Percentiles rank a stretch among this genome's conserved stretches.
phyloP scores from a whole-genome alignment of 257 asterid species.

The Rhazya stricta region DNA sequence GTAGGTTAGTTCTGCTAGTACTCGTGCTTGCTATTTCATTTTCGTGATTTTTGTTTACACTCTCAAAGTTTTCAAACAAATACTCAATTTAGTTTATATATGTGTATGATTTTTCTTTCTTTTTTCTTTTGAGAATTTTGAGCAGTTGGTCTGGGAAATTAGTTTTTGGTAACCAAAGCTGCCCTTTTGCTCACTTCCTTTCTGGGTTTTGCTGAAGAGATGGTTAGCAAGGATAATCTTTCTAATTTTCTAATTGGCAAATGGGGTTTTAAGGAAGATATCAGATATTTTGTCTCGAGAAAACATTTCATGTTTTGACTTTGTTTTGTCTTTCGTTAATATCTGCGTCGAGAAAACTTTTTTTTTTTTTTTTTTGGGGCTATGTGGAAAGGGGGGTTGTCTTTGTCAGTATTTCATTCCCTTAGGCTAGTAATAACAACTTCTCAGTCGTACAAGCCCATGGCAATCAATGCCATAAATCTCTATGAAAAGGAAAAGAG shows the following conservation, averaged over 20 bases:
- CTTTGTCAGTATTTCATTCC: background rate
- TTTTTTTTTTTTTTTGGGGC: background rate
- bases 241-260: background rate
- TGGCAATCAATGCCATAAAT: background rate
- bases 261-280: conserved; percentile 3
- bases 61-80: background rate
- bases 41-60: background rate
- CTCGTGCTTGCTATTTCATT: background rate
- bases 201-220: background rate
- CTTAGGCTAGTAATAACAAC: background rate
- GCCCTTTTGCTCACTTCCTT: too few relatives aligned
- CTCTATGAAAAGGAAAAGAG: background rate
- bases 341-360: background rate
- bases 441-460: background rate
- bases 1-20: conserved; percentile 15
- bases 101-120: background rate
- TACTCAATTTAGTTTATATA: background rate
- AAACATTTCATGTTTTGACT: background rate
- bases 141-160: background rate
- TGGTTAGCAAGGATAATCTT: background rate
- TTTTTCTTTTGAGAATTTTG: too few relatives aligned
- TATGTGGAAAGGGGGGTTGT: background rate
- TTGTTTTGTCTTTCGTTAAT: background rate
- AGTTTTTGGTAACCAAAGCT: background rate
- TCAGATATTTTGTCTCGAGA: background rate